Evolutionary conservation across 352 stramenopile species (phyloP).

Genomic region (Phytopythium mirpurense): DNA sequence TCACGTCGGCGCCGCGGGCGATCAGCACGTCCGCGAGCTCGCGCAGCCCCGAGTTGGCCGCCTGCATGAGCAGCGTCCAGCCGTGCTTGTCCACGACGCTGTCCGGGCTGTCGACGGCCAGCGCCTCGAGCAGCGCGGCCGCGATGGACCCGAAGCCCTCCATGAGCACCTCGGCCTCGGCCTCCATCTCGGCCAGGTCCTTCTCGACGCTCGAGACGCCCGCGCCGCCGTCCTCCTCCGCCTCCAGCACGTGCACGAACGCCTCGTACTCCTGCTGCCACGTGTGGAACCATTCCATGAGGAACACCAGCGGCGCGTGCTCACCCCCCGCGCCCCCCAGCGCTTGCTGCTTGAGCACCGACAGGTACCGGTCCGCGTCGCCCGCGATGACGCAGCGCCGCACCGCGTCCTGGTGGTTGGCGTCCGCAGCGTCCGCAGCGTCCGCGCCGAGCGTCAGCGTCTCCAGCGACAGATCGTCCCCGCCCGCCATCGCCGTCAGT

Average conservation of each 20-base stretch:
- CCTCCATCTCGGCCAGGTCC: conserved; percentile 69
- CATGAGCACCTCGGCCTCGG: conserved; percentile 61
- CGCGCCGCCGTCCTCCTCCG: conserved; percentile 29
- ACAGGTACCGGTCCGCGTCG: conserved; percentile 44
- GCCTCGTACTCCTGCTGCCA: conserved; percentile 87
- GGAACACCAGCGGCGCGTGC: conserved; percentile 45
- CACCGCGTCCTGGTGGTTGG: conserved; percentile 48
- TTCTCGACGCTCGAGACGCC: conserved; percentile 28
- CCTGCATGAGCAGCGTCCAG: conserved; percentile 86
- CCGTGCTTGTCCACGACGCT: conserved; percentile 62
- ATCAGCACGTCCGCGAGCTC: conserved; percentile 55
- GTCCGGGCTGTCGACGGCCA: conserved; percentile 34
- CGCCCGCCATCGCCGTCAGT: conserved; percentile 16
- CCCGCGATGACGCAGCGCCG: conserved; percentile 48
- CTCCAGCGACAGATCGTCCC: conserved; percentile 34
- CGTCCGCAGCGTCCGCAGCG: conserved; percentile 18
- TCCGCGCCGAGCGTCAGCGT: conserved; percentile 36
- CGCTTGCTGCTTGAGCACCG: conserved; percentile 18
- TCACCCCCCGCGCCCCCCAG: conserved; percentile 21
- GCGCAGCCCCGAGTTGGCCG: conserved; percentile 63
- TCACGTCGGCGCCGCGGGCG: conserved; percentile 48
- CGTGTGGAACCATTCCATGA: conserved; percentile 85
- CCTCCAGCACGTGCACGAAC: conserved; percentile 64
- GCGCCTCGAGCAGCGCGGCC: conserved; percentile 37
- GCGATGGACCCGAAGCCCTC: conserved; percentile 56